Evolutionary conservation across 2,329 filamentous ascomycete species (phyloP).

Genomic region (Orbilia oligospora): DNA sequence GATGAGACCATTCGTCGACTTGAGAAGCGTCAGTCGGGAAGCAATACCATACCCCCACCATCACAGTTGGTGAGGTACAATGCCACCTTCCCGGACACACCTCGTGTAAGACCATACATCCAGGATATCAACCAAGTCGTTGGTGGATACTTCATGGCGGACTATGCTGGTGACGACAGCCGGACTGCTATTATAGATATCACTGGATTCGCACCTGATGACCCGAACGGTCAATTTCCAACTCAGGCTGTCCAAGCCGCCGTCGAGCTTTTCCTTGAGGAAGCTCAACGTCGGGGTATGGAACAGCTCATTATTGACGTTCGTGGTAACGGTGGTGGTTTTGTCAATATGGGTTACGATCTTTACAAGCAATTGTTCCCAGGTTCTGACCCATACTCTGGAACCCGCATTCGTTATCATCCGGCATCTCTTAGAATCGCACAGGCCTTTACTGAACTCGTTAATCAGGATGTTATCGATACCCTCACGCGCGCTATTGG

Average conservation of each 20-base stretch:
- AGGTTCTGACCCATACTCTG: slow-evolving; percentile 68
- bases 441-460: slow-evolving; percentile 48
- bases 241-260: slow-evolving; percentile 54
- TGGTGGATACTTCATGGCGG: slow-evolving; percentile 56
- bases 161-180: slow-evolving; percentile 44
- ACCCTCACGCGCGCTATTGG: slow-evolving; percentile 39
- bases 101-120: slow-evolving; percentile 43
- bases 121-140: slow-evolving; percentile 55
- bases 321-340: slow-evolving; percentile 74
- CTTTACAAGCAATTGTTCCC: slow-evolving; percentile 73
- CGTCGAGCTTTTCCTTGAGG: slow-evolving; percentile 63
- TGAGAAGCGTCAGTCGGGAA: slow-evolving; percentile 43
- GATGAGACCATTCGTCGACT: slow-evolving; percentile 18
- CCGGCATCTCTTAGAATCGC: slow-evolving; percentile 64
- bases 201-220: slow-evolving; percentile 49
- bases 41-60: slow-evolving; percentile 27
- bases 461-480: slow-evolving; percentile 49
- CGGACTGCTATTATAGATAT: slow-evolving; percentile 49
- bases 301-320: slow-evolving; percentile 76
- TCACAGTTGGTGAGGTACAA: slow-evolving; percentile 30
- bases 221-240: slow-evolving; percentile 39
- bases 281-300: slow-evolving; percentile 69
- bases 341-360: slow-evolving; percentile 69
- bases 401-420: slow-evolving; percentile 68
- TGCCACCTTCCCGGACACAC: slow-evolving; percentile 49